A percentile compares a stretch with the other conserved stretches of the same genome.
These are phyloP conservation scores for Diaporthe humulicola DNA, from an alignment of 2,329 filamentous ascomycete genomes.

Conservation along the genomic window DNA sequence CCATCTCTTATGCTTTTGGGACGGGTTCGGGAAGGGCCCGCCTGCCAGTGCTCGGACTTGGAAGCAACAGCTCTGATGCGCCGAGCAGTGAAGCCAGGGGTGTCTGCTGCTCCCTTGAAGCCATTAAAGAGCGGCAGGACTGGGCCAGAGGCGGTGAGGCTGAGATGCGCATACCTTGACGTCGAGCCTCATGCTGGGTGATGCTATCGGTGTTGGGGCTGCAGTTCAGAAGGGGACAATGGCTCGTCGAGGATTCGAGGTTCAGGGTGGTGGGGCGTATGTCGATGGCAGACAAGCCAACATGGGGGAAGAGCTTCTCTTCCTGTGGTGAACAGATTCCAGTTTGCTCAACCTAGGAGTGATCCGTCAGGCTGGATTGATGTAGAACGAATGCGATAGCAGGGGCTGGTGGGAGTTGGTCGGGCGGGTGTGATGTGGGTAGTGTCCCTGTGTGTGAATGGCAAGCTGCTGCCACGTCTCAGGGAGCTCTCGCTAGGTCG, in stretches of 20 bases:
- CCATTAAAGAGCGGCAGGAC: neutral
- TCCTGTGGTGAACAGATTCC: neutral
- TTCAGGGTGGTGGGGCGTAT: slow-evolving; percentile 33
- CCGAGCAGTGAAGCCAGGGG: neutral
- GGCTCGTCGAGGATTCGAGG: slow-evolving; percentile 10
- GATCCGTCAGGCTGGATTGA: neutral
- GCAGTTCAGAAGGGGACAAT: slow-evolving; percentile 2
- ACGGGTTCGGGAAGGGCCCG: neutral
- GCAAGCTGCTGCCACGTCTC: slow-evolving; percentile 36
- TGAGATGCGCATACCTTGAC: slow-evolving; percentile 39
- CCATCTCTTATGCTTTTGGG: neutral
- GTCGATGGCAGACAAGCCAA: slow-evolving; percentile 33
- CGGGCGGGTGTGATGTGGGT: slow-evolving; percentile 19
- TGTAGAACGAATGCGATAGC: neutral
- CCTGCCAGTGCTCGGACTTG: neutral
- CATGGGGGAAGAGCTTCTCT: slow-evolving; percentile 20
- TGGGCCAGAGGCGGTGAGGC: neutral
- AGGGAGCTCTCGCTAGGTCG: slow-evolving; percentile 30
- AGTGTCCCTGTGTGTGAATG: slow-evolving; percentile 21
- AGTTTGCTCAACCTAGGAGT: neutral
- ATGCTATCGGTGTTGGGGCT: slow-evolving; percentile 17
- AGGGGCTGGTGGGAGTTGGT: slow-evolving; percentile 15
- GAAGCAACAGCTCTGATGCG: neutral
- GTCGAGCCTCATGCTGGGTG: slow-evolving; percentile 47
- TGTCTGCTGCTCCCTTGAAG: neutral